Evolutionary conservation across 2,329 filamentous ascomycete genomes (phyloP).

Genomic region (Aspergillus oerlinghausenensis): DNA sequence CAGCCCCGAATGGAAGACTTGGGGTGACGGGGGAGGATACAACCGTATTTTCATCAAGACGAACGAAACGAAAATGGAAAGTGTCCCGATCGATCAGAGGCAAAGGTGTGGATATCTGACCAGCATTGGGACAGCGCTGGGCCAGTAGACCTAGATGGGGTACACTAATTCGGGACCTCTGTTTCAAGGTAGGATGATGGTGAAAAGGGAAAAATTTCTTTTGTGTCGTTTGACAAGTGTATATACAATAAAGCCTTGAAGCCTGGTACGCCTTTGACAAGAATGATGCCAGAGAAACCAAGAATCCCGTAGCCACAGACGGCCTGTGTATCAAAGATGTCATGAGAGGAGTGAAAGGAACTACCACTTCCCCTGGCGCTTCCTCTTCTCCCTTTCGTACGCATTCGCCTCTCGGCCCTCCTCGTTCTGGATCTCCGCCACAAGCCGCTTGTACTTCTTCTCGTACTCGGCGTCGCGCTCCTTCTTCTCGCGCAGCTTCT

Average conservation of each 20-base stretch:
- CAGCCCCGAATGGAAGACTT: slow-evolving; percentile 51
- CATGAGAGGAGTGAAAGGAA: not conserved
- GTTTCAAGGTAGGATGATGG: not conserved
- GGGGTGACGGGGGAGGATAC: slow-evolving; percentile 23
- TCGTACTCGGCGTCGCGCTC: slow-evolving; percentile 90
- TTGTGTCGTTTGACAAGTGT: slow-evolving; percentile 4
- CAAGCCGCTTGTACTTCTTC: slow-evolving; percentile 86
- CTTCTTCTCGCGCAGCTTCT: slow-evolving; percentile 89
- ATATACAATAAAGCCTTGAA: slow-evolving; percentile 1
- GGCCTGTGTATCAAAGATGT: not conserved
- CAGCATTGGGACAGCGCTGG: slow-evolving; percentile 45
- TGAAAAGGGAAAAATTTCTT: not conserved
- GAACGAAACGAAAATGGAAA: slow-evolving; percentile 45
- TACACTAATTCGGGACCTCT: not conserved
- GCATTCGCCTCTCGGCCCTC: slow-evolving; percentile 81
- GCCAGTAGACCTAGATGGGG: slow-evolving; percentile 34
- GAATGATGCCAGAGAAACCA: not conserved
- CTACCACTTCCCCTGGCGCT: slow-evolving; percentile 61
- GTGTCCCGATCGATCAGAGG: slow-evolving; percentile 36
- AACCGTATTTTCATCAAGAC: slow-evolving; percentile 44
- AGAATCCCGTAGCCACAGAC: not conserved
- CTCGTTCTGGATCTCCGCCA: slow-evolving; percentile 93
- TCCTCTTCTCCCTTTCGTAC: slow-evolving; percentile 81
- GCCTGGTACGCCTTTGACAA: not conserved
- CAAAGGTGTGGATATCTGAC: slow-evolving; percentile 47